Evolutionary conservation across 306 rosid genomes (phyloP).

Genomic region (Herpetospermum pedunculosum): DNA sequence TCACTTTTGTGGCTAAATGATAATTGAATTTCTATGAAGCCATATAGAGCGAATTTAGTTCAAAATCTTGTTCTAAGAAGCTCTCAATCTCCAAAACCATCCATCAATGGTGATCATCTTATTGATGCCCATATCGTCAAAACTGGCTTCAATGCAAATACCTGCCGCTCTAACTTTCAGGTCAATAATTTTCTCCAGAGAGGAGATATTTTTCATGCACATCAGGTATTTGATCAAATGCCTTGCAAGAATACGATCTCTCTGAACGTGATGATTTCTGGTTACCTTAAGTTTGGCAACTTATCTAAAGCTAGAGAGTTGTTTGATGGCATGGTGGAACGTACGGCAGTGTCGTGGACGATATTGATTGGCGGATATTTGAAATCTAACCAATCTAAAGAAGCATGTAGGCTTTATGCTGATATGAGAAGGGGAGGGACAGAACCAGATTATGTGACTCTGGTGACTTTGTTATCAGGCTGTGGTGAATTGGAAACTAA

Average conservation of each 20-base stretch:
- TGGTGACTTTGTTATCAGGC: slow-evolving; percentile 68
- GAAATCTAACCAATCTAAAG: slow-evolving; percentile 24
- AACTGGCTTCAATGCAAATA: slow-evolving; percentile 61
- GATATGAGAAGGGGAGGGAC: slow-evolving; percentile 49
- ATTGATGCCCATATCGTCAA: slow-evolving; percentile 57
- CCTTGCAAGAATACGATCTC: slow-evolving; percentile 56
- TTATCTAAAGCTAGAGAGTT: slow-evolving; percentile 46
- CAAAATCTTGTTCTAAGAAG: slow-evolving; percentile 24
- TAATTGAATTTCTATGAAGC: slow-evolving; percentile 21
- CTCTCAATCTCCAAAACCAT: slow-evolving; percentile 17
- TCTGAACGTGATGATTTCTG: slow-evolving; percentile 50
- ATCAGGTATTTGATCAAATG: slow-evolving; percentile 61
- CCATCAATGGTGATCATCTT: slow-evolving; percentile 15
- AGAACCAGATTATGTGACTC: slow-evolving; percentile 53
- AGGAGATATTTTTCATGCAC: slow-evolving; percentile 47
- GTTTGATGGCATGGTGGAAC: slow-evolving; percentile 52
- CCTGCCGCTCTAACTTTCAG: slow-evolving; percentile 52
- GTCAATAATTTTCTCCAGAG: slow-evolving; percentile 22
- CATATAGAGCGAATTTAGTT: slow-evolving; percentile 18
- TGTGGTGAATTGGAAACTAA: slow-evolving; percentile 34
- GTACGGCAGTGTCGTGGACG: slow-evolving; percentile 74
- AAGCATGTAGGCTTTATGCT: slow-evolving; percentile 51
- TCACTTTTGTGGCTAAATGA: not conserved
- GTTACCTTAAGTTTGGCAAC: slow-evolving; percentile 48
- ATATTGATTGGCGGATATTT: slow-evolving; percentile 65